A percentile compares a stretch with the other conserved stretches of the same genome.
phyloP scores from a whole-genome alignment of 1,284 basidiomycete genomes.

The Gymnopus androsaceus region DNA sequence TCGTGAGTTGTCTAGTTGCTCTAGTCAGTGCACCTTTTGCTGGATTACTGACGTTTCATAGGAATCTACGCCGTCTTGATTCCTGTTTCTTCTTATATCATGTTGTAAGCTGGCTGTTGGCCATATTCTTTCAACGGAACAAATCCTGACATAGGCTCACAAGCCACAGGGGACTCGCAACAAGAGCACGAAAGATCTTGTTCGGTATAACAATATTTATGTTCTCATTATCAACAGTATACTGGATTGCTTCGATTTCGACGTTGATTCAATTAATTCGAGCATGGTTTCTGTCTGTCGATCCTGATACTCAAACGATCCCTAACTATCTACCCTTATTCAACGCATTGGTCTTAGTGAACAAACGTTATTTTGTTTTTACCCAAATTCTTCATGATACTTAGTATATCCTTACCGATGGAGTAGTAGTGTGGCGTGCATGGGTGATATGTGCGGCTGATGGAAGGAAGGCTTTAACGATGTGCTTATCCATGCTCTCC shows the following conservation, averaged over 20 bases:
- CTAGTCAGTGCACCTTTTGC: too few relatives aligned
- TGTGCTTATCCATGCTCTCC: conserved; percentile 19
- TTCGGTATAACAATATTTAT: conserved; percentile 15
- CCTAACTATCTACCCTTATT: conserved; percentile 17
- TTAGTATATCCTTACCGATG: conserved; percentile 26
- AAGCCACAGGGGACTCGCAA: conserved; percentile 13
- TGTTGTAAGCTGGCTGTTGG: conserved; percentile 1
- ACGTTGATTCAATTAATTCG: conserved; percentile 16
- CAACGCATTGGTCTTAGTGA: conserved; percentile 23
- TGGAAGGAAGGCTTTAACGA: conserved; percentile 18
- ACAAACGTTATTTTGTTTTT: conserved; percentile 15
- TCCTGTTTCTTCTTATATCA: conserved; percentile 8
- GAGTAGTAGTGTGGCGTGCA: conserved; percentile 26
- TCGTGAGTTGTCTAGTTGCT: not conserved
- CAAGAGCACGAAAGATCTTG: conserved; percentile 4
- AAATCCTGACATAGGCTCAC: not conserved
- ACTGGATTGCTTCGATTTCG: conserved; percentile 21
- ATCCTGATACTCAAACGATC: not conserved
- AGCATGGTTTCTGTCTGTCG: not conserved
- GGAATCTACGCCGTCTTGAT: conserved; percentile 14
- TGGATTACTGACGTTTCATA: too few relatives aligned
- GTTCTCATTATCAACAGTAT: conserved; percentile 20
- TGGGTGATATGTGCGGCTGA: conserved; percentile 25
- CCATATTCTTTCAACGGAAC: not conserved
- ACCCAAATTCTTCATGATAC: not conserved